phyloP scores from a whole-genome alignment of 441 rosid genomes.

The Populus trichocarpa region DNA sequence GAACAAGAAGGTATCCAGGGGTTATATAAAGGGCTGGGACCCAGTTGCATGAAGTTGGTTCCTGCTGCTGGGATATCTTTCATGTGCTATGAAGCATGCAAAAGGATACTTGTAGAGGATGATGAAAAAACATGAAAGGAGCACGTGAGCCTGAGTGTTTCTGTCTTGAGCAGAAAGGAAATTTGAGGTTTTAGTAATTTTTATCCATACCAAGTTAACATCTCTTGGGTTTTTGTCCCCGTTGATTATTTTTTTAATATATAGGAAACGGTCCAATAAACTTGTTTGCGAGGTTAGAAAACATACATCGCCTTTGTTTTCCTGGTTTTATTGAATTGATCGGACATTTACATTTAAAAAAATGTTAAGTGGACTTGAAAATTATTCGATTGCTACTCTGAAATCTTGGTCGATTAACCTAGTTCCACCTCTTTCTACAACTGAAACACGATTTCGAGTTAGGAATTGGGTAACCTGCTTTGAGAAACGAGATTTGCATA shows the following conservation, averaged over 20 bases:
- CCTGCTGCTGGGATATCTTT: constrained; percentile 99
- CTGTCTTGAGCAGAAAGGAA: neutral
- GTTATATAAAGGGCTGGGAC: constrained; percentile 87
- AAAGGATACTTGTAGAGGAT: constrained; percentile 74
- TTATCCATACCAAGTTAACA: neutral
- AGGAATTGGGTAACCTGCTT: neutral
- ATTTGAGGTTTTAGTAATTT: neutral
- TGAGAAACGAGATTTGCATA: neutral
- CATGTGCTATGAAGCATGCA: constrained; percentile 97
- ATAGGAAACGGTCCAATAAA: neutral
- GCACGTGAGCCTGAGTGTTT: neutral
- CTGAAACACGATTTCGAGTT: neutral
- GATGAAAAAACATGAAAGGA: constrained; percentile 34
- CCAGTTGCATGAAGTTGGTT: constrained; percentile 97
- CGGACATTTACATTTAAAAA: neutral
- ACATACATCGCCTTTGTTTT: neutral
- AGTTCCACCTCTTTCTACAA: too few relatives aligned
- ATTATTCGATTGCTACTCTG: neutral
- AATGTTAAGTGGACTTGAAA: constrained; percentile 4
- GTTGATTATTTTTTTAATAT: neutral
- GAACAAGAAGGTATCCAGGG: constrained; percentile 80
- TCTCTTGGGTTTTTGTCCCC: neutral
- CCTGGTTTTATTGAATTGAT: neutral
- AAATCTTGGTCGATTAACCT: too few relatives aligned
- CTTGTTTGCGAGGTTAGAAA: neutral